Evolutionary conservation across 2,329 filamentous ascomycete species (phyloP).

Genomic region (Cladophialophora carrionii): DNA sequence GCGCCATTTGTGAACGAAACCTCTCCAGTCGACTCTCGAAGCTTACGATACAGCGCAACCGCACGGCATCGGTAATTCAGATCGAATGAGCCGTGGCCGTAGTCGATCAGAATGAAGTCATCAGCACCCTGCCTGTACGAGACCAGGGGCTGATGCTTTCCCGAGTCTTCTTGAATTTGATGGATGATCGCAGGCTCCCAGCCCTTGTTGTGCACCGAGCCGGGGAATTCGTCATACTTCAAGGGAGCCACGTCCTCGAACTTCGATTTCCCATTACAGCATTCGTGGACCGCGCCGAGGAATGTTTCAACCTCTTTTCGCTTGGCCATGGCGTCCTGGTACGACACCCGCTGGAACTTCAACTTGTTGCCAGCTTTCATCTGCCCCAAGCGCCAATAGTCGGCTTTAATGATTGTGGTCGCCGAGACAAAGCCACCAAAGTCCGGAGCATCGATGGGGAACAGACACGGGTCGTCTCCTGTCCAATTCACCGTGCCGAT

Average conservation of each 20-base stretch:
- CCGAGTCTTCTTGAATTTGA: conserved; percentile 41
- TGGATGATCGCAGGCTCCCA: conserved; percentile 44
- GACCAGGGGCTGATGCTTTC: conserved; percentile 45
- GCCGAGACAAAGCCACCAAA: conserved; percentile 64
- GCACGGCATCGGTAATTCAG: conserved; percentile 61
- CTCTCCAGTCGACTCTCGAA: conserved; percentile 44
- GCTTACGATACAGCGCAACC: conserved; percentile 56
- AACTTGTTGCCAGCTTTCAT: conserved; percentile 62
- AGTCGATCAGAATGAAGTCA: conserved; percentile 62
- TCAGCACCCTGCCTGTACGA: conserved; percentile 53
- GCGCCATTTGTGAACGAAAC: conserved; percentile 46
- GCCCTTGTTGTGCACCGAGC: conserved; percentile 33
- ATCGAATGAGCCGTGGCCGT: conserved; percentile 60
- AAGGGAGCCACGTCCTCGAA: conserved; percentile 45
- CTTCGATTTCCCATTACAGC: conserved; percentile 42
- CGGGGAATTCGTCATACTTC: conserved; percentile 36
- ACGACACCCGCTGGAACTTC: conserved; percentile 55
- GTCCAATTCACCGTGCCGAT: conserved; percentile 64
- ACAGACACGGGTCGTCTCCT: conserved; percentile 64
- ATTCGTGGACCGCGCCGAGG: conserved; percentile 49
- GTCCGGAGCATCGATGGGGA: conserved; percentile 62
- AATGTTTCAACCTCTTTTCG: conserved; percentile 52
- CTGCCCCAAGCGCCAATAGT: conserved; percentile 66
- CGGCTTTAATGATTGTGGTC: conserved; percentile 60
- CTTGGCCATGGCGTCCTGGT: conserved; percentile 56